Conservation (phyloP, 768 basidiomycete genomes). For the Termitomyces sp. region DNA sequence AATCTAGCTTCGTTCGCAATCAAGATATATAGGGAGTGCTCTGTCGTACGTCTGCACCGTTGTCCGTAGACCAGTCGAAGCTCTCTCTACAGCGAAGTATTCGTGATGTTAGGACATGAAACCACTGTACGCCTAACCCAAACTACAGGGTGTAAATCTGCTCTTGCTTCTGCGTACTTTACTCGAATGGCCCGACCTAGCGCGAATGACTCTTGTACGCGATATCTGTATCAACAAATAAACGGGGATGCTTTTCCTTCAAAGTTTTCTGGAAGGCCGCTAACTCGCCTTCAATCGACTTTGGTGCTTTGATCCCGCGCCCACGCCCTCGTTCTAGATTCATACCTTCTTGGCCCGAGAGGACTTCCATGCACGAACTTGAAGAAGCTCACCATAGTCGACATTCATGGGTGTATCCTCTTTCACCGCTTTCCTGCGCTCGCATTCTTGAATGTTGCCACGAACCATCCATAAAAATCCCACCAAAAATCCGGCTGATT, state of each 20-base stretch:
- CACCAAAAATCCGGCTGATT: background rate
- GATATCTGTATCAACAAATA: background rate
- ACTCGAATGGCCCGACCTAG: background rate
- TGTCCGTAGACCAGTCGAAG: background rate
- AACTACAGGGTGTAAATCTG: background rate
- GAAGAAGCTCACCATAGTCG: background rate
- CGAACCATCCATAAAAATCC: background rate
- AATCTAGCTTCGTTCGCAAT: background rate
- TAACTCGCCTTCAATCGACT: background rate
- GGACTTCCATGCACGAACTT: background rate
- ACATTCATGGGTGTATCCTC: background rate
- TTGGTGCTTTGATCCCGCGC: background rate
- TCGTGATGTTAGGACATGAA: no score
- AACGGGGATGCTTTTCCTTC: background rate
- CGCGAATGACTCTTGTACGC: background rate
- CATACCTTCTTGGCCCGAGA: no score
- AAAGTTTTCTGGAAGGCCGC: background rate
- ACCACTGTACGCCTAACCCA: background rate
- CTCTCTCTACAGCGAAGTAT: no score
- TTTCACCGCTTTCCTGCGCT: background rate
- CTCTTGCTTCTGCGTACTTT: background rate
- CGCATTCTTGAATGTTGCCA: background rate
- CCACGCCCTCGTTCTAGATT: background rate
- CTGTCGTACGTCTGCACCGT: background rate
- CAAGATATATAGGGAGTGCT: background rate